Percentiles rank a stretch among this genome's conserved stretches.
These are phyloP conservation scores for Blastobotrys robertii DNA, from an alignment of 805 yeast genomes.

Conservation along the genomic window DNA sequence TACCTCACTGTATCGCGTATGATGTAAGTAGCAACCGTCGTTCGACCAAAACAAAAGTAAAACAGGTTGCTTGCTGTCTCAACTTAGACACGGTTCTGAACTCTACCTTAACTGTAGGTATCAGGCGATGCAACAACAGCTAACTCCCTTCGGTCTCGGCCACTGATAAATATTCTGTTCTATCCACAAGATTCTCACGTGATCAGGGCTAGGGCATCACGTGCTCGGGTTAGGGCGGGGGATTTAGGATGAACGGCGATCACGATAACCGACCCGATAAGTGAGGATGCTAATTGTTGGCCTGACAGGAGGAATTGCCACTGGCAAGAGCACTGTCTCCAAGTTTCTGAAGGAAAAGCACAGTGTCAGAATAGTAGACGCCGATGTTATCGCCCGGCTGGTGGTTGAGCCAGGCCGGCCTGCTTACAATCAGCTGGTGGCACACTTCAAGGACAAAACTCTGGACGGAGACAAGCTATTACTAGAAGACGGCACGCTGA, in stretches of 20 bases:
- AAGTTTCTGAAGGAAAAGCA: conserved; percentile 41
- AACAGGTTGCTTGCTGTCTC: too few relatives aligned
- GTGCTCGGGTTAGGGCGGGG: neutral
- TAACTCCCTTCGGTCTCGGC: too few relatives aligned
- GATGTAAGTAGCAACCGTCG: neutral
- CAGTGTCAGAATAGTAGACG: conserved; percentile 63
- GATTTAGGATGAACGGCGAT: neutral
- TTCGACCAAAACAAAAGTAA: too few relatives aligned
- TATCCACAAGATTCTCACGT: neutral
- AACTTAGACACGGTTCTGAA: too few relatives aligned
- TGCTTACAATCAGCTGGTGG: conserved; percentile 59
- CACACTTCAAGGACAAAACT: conserved; percentile 38
- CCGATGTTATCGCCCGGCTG: conserved; percentile 80
- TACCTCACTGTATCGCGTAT: too few relatives aligned
- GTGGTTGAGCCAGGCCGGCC: conserved; percentile 72
- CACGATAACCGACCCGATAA: neutral
- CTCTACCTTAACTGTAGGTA: too few relatives aligned
- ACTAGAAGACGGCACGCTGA: conserved; percentile 39
- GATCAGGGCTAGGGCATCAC: neutral
- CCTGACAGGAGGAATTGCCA: conserved; percentile 94
- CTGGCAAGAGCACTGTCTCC: conserved; percentile 94
- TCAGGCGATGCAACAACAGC: too few relatives aligned
- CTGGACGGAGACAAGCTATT: conserved; percentile 39
- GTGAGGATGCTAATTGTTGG: conserved; percentile 74
- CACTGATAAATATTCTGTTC: too few relatives aligned